These are phyloP conservation scores for Nakazawaea ishiwadae DNA, from an alignment of 805 yeast species.

Conservation along the genomic window DNA sequence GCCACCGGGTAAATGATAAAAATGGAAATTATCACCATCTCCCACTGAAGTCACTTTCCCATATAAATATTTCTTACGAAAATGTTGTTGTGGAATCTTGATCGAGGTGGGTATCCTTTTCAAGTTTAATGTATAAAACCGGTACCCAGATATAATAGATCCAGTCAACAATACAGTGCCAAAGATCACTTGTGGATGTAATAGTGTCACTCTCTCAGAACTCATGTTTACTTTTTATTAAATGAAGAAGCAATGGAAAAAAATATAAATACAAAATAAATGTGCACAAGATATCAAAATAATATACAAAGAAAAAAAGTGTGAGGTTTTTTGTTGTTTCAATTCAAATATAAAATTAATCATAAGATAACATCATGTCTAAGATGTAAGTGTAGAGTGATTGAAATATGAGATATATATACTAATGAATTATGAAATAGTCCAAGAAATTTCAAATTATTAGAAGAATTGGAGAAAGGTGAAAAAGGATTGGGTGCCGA, in stretches of 20 bases:
- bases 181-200: conserved; percentile 11
- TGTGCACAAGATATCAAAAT: too few relatives aligned
- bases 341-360: too few relatives aligned
- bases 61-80: conserved; percentile 39
- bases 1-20: conserved; percentile 95
- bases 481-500: conserved; percentile 98
- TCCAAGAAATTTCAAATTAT: conserved; percentile 90
- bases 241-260: too few relatives aligned
- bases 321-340: too few relatives aligned
- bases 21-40: conserved; percentile 92
- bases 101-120: conserved; percentile 44
- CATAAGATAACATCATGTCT: conserved; percentile 4
- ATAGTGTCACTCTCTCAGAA: neutral
- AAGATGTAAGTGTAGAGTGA: conserved; percentile 7
- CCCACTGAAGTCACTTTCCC: conserved; percentile 90
- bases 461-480: conserved; percentile 96
- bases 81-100: conserved; percentile 44
- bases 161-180: conserved; percentile 21
- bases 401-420: neutral
- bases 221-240: too few relatives aligned
- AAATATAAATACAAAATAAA: too few relatives aligned
- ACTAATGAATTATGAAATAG: conserved; percentile 24
- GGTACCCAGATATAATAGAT: conserved; percentile 35
- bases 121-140: conserved; percentile 41
- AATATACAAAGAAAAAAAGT: too few relatives aligned